Conservation (phyloP, 2,329 filamentous ascomycete species). For the Beauveria pseudobassiana region DNA sequence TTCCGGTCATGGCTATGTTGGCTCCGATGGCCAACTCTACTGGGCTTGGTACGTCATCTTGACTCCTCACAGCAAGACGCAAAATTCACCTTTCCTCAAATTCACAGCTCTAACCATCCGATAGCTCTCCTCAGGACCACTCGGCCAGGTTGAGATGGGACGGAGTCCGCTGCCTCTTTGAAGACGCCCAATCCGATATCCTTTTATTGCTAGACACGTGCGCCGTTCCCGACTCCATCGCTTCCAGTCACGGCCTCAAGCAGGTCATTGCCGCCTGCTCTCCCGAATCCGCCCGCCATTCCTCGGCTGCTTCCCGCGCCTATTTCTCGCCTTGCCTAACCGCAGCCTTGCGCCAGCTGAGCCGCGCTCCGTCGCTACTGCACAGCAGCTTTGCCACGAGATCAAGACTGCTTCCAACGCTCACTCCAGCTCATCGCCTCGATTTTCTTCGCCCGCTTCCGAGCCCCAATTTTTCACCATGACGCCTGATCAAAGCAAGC, state of each 20-base stretch:
- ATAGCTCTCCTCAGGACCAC: constrained; percentile 45
- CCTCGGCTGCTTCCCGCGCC: constrained; percentile 32
- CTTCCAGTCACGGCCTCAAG: constrained; percentile 49
- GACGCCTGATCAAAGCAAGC: constrained; percentile 45
- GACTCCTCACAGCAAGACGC: neutral
- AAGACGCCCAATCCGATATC: constrained; percentile 56
- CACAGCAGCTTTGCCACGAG: constrained; percentile 51
- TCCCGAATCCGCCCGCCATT: constrained; percentile 28
- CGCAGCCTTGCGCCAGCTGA: constrained; percentile 47
- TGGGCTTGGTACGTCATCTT: constrained; percentile 51
- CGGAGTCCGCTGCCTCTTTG: constrained; percentile 53
- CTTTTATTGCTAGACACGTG: constrained; percentile 57
- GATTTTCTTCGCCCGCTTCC: constrained; percentile 19
- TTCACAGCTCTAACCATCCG: constrained; percentile 33
- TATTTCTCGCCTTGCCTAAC: constrained; percentile 53
- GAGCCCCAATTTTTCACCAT: constrained; percentile 42
- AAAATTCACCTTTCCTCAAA: constrained; percentile 11
- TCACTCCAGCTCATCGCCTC: constrained; percentile 31
- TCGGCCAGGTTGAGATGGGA: constrained; percentile 57
- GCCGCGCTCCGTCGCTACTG: constrained; percentile 43
- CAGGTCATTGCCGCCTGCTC: constrained; percentile 55
- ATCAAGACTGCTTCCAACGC: constrained; percentile 35
- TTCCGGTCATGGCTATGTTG: constrained; percentile 51
- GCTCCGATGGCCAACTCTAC: constrained; percentile 53
- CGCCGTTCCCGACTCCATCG: constrained; percentile 42